Evolutionary conservation across 2,329 filamentous ascomycete genomes (phyloP).

Genomic region (Exserohilum rostratum): DNA sequence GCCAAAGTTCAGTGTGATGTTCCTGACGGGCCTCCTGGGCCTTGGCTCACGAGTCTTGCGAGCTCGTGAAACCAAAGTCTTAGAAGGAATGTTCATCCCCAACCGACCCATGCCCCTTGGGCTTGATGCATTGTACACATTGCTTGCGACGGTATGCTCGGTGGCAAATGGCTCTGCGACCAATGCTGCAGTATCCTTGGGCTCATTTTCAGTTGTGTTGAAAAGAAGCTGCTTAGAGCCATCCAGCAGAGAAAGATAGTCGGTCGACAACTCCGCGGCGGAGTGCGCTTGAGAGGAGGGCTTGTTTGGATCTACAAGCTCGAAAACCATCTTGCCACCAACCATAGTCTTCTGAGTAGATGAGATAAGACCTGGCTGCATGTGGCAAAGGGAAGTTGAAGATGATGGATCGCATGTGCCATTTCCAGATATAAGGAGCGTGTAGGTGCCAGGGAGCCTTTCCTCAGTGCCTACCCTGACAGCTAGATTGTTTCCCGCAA

Average conservation of each 20-base stretch:
- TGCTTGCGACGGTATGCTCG: not conserved
- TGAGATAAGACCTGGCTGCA: not conserved
- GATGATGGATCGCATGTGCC: not conserved
- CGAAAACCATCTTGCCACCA: not conserved
- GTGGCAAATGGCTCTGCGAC: not conserved
- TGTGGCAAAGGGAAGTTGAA: not conserved
- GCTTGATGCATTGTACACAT: not conserved
- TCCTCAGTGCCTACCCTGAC: not conserved
- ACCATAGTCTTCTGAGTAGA: not conserved
- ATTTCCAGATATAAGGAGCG: not conserved
- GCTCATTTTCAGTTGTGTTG: not conserved
- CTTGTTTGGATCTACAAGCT: slow-evolving; percentile 1
- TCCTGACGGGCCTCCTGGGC: not conserved
- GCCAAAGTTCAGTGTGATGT: not conserved
- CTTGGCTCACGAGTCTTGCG: no score
- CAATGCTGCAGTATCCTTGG: not conserved
- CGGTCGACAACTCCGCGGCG: not conserved
- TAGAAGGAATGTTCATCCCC: not conserved
- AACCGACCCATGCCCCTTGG: not conserved
- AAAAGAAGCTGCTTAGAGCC: slow-evolving; percentile 1
- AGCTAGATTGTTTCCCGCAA: not conserved
- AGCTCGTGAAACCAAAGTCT: not conserved
- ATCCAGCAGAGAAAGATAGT: not conserved
- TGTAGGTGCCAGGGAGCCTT: slow-evolving; percentile 1
- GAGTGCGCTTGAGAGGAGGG: not conserved